A percentile compares a stretch with the other conserved stretches of the same genome.
phyloP scores from a whole-genome alignment of 2,329 filamentous ascomycete genomes.

The Pezicula radicicola region DNA sequence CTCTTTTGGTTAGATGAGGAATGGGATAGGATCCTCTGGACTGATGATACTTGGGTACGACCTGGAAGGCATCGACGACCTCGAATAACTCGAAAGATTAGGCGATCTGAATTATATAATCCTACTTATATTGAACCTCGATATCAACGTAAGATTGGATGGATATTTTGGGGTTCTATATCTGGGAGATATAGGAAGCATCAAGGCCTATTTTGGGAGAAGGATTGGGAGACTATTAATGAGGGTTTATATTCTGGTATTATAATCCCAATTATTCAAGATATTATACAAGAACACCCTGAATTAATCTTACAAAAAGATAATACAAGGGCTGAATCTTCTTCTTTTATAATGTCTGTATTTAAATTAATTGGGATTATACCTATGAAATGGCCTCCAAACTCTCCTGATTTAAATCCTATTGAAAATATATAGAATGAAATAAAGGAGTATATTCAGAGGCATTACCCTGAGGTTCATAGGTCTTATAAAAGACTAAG shows the following conservation, averaged over 20 bases:
- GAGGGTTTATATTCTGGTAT: slow-evolving; percentile 7
- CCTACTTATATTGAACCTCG: slow-evolving; percentile 7
- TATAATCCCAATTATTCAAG: slow-evolving; percentile 9
- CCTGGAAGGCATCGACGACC: slow-evolving; percentile 4
- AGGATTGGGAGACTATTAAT: slow-evolving; percentile 12
- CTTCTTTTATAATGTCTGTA: slow-evolving; percentile 7
- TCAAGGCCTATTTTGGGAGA: slow-evolving; percentile 12
- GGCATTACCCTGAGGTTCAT: slow-evolving; percentile 9
- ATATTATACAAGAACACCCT: slow-evolving; percentile 6
- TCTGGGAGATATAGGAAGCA: slow-evolving; percentile 5
- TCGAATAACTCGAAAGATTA: background rate
- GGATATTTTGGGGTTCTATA: slow-evolving; percentile 3
- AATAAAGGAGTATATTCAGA: slow-evolving; percentile 18
- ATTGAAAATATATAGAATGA: slow-evolving; percentile 15
- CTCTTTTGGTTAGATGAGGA: slow-evolving; percentile 5
- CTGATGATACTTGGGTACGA: slow-evolving; percentile 8
- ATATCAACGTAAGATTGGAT: background rate
- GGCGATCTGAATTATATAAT: background rate
- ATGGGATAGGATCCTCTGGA: background rate
- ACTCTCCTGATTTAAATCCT: slow-evolving; percentile 14
- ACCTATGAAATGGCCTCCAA: slow-evolving; percentile 11
- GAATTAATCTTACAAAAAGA: slow-evolving; percentile 10
- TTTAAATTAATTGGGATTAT: slow-evolving; percentile 3
- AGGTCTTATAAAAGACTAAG: slow-evolving; percentile 10
- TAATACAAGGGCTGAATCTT: slow-evolving; percentile 8